Evolutionary conservation across 768 basidiomycete genomes (phyloP).

Genomic region (Agrocybe chaxingu): DNA sequence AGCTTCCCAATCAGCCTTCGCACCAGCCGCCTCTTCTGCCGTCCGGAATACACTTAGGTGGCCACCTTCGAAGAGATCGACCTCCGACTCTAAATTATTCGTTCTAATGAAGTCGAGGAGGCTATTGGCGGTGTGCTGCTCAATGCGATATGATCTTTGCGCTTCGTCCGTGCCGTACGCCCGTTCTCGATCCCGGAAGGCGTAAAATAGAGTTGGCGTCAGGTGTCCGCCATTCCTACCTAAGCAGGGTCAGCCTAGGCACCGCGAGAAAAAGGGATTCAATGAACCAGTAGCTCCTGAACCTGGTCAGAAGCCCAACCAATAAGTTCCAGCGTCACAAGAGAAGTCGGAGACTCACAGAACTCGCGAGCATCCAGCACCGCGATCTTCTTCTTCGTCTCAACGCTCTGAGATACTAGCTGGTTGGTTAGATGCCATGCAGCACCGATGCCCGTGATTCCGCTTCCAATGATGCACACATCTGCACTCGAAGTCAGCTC

Average conservation of each 20-base stretch:
- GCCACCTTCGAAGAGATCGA: constrained; percentile 63
- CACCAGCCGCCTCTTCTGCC: constrained; percentile 35
- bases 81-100: constrained; percentile 38
- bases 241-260: constrained; percentile 19
- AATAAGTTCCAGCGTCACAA: not conserved
- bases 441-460: constrained; percentile 72
- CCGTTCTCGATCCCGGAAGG: constrained; percentile 36
- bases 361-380: constrained; percentile 85
- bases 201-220: constrained; percentile 43
- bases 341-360: constrained; percentile 46
- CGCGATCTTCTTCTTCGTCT: constrained; percentile 40
- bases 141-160: constrained; percentile 47
- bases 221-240: constrained; percentile 82
- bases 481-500: constrained; percentile 59
- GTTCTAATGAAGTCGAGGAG: constrained; percentile 48
- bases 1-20: constrained; percentile 44
- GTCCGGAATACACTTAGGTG: constrained; percentile 50
- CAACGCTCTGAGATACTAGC: constrained; percentile 4
- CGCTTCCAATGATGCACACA: constrained; percentile 76
- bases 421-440: constrained; percentile 60
- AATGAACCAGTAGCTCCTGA: constrained; percentile 70
- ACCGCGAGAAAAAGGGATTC: not conserved
- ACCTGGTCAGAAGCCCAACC: constrained; percentile 33
- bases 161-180: constrained; percentile 55
- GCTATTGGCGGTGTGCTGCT: constrained; percentile 48